phyloP scores from a whole-genome alignment of 768 basidiomycete genomes.

The Amanita pallidorosea region DNA sequence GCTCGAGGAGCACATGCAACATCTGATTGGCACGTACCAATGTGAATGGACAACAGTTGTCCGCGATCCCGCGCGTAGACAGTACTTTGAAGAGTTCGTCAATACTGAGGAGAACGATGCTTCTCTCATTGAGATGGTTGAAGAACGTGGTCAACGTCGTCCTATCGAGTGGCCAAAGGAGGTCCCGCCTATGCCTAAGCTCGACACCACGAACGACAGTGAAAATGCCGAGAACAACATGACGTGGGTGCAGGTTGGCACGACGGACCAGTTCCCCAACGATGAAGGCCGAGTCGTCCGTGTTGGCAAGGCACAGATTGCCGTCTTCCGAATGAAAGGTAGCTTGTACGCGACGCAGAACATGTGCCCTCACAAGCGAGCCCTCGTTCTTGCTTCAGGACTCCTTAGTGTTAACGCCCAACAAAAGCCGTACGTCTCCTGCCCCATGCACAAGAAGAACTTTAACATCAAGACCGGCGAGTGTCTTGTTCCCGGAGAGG shows the following conservation, averaged over 20 bases:
- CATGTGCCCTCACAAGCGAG: conserved; percentile 42
- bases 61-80: conserved; percentile 17
- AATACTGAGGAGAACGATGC: conserved; percentile 43
- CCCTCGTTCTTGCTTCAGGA: conserved; percentile 62
- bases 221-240: conserved; percentile 20
- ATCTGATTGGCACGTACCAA: conserved; percentile 52
- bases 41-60: conserved; percentile 67
- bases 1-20: conserved; percentile 55
- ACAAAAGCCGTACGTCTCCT: conserved; percentile 32
- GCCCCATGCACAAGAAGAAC: conserved; percentile 39
- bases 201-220: conserved; percentile 26
- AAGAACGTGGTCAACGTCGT: conserved; percentile 50
- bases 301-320: conserved; percentile 57
- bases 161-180: conserved; percentile 63
- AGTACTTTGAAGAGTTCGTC: conserved; percentile 28
- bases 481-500: conserved; percentile 1
- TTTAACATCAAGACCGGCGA: conserved; percentile 1
- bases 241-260: conserved; percentile 12
- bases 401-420: conserved; percentile 54
- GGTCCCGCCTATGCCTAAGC: conserved; percentile 27
- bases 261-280: background rate
- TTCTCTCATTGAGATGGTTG: conserved; percentile 35
- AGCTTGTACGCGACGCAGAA: conserved; percentile 63
- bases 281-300: conserved; percentile 33
- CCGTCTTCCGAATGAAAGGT: conserved; percentile 49